Percentiles rank a stretch among this genome's conserved stretches.
Evolutionary conservation across 2,329 filamentous ascomycete genomes (phyloP).

Genomic region (Myriosclerotinia duriaeana): DNA sequence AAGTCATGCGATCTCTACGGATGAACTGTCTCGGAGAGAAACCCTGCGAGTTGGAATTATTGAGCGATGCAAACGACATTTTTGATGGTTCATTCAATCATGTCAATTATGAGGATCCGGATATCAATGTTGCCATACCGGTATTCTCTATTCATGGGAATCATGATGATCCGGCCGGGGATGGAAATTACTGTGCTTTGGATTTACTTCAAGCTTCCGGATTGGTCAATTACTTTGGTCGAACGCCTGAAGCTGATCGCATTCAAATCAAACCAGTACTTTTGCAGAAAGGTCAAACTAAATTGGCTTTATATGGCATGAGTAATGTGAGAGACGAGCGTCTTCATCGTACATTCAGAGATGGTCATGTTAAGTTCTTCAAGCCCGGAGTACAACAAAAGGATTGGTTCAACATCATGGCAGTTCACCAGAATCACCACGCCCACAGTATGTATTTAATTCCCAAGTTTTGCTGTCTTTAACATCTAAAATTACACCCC

Average conservation of each 20-base stretch:
- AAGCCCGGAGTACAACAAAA: constrained; percentile 74
- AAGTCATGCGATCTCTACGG: constrained; percentile 92
- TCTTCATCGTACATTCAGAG: constrained; percentile 88
- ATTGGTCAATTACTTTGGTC: constrained; percentile 92
- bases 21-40: constrained; percentile 95
- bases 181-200: constrained; percentile 86
- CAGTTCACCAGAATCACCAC: constrained; percentile 94
- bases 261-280: constrained; percentile 89
- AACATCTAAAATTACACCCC: too few relatives aligned
- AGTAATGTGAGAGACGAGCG: constrained; percentile 96
- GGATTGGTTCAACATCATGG: constrained; percentile 96
- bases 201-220: constrained; percentile 90
- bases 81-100: constrained; percentile 89
- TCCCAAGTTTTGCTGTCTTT: too few relatives aligned
- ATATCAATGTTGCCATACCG: constrained; percentile 95
- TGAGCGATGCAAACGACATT: constrained; percentile 88
- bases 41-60: constrained; percentile 89
- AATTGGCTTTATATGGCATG: constrained; percentile 88
- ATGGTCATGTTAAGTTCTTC: constrained; percentile 92
- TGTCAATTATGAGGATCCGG: constrained; percentile 95
- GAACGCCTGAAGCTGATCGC: constrained; percentile 87
- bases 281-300: constrained; percentile 89
- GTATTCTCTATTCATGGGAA: constrained; percentile 99
- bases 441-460: constrained; percentile 58
- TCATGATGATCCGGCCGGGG: constrained; percentile 96